Conservation (phyloP, 805 yeast species). For the Candida orba region DNA sequence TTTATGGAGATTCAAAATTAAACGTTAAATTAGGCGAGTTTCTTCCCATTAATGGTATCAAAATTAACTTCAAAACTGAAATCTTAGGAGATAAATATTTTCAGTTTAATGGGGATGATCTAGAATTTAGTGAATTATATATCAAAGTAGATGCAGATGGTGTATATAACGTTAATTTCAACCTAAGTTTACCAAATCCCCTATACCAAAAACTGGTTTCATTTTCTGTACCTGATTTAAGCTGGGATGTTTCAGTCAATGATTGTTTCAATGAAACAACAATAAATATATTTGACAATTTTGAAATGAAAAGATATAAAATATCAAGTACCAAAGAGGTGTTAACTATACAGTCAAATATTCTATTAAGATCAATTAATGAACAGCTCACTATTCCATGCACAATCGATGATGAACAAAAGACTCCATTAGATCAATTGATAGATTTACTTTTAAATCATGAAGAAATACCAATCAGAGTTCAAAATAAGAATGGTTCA, state of each 20-base stretch:
- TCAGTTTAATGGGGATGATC: conserved; percentile 13
- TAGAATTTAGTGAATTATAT: conserved; percentile 20
- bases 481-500: conserved; percentile 19
- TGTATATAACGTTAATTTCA: conserved; percentile 19
- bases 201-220: conserved; percentile 15
- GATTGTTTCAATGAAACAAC: conserved; percentile 29
- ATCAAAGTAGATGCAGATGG: conserved; percentile 10
- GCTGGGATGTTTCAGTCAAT: conserved; percentile 30
- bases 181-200: conserved; percentile 18
- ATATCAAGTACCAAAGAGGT: conserved; percentile 11
- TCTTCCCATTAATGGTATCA: conserved; percentile 26
- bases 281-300: conserved; percentile 23
- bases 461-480: conserved; percentile 12
- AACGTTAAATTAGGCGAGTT: conserved; percentile 25
- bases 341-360: conserved; percentile 9
- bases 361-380: conserved; percentile 6
- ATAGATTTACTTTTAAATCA: conserved; percentile 13
- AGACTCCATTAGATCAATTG: conserved; percentile 13
- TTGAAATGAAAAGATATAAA: conserved; percentile 8
- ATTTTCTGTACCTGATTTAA: conserved; percentile 27
- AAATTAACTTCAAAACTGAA: conserved; percentile 26
- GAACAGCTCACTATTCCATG: conserved; percentile 6
- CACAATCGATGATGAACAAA: conserved; percentile 2
- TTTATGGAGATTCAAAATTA: conserved; percentile 28
- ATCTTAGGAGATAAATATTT: conserved; percentile 21